Evolutionary conservation across 257 asterid species (phyloP).

Genomic region (Salvia rosmarinus): DNA sequence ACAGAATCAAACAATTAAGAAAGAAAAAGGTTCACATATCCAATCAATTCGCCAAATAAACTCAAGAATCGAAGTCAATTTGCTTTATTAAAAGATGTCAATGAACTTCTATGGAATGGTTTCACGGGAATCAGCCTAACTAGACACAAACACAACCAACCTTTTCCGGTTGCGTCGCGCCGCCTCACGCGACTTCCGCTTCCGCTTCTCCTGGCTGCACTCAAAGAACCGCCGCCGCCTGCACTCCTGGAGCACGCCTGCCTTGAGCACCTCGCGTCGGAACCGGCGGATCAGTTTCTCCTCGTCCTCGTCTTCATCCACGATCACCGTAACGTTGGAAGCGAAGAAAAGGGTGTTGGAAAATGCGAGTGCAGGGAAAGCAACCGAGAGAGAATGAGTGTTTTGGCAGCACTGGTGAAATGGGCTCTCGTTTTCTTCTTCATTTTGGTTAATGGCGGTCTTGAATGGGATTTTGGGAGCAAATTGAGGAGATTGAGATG

Average conservation of each 20-base stretch:
- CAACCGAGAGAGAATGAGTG: constrained; percentile 26
- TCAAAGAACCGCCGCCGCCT: constrained; percentile 60
- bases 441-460: background rate
- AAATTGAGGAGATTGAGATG: constrained; percentile 26
- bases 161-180: constrained; percentile 56
- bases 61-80: background rate
- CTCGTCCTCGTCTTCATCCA: constrained; percentile 48
- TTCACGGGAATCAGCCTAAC: too few relatives aligned
- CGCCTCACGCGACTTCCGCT: constrained; percentile 59
- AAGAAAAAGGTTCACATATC: background rate
- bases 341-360: constrained; percentile 48
- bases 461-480: constrained; percentile 10
- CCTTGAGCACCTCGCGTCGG: constrained; percentile 48
- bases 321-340: constrained; percentile 49
- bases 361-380: constrained; percentile 49
- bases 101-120: too few relatives aligned
- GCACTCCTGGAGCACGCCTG: constrained; percentile 54
- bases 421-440: background rate
- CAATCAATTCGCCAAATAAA: background rate
- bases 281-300: constrained; percentile 52
- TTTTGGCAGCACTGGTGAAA: background rate
- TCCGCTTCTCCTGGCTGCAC: constrained; percentile 49
- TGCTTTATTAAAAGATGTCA: too few relatives aligned
- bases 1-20: background rate
- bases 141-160: constrained; percentile 25